Conservation (phyloP, 768 basidiomycete genomes). For the Xanthoconium purpureum region DNA sequence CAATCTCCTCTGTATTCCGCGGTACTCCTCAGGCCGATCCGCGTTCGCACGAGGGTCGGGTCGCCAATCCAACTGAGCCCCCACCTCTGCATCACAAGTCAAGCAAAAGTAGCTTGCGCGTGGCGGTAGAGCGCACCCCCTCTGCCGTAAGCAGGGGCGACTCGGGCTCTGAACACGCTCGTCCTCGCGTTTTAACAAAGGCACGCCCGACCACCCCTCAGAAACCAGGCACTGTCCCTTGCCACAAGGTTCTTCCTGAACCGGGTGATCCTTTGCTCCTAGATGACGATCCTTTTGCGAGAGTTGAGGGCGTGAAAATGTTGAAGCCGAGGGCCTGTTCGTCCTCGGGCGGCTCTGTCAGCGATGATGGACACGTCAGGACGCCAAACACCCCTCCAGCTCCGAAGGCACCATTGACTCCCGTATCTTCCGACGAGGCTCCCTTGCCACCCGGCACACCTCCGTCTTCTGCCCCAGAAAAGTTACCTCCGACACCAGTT, state of each 20-base stretch:
- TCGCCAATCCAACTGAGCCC: conserved; percentile 12
- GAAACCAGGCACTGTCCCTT: conserved; percentile 12
- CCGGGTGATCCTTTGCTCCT: conserved; percentile 26
- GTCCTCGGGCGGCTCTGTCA: neutral
- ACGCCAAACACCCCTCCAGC: neutral
- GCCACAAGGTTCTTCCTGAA: conserved; percentile 6
- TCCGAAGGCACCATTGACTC: neutral
- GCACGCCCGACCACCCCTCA: conserved; percentile 34
- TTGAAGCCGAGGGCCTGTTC: conserved; percentile 24
- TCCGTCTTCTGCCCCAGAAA: neutral
- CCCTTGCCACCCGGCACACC: neutral
- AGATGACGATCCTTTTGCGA: conserved; percentile 49
- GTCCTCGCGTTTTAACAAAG: conserved; percentile 31
- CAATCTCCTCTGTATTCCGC: conserved; percentile 1
- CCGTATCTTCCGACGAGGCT: neutral
- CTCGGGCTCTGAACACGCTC: conserved; percentile 9
- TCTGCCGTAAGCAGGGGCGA: conserved; percentile 11
- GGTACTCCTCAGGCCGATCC: neutral
- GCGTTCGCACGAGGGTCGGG: neutral
- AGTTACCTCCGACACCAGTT: conserved; percentile 11
- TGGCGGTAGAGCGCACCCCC: conserved; percentile 9
- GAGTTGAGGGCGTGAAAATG: conserved; percentile 50
- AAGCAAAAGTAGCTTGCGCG: conserved; percentile 13
- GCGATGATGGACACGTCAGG: conserved; percentile 11
- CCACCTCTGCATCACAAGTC: conserved; percentile 12